Evolutionary conservation across 2,329 filamentous ascomycete species (phyloP).

Genomic region (Paecilomyces formosus): DNA sequence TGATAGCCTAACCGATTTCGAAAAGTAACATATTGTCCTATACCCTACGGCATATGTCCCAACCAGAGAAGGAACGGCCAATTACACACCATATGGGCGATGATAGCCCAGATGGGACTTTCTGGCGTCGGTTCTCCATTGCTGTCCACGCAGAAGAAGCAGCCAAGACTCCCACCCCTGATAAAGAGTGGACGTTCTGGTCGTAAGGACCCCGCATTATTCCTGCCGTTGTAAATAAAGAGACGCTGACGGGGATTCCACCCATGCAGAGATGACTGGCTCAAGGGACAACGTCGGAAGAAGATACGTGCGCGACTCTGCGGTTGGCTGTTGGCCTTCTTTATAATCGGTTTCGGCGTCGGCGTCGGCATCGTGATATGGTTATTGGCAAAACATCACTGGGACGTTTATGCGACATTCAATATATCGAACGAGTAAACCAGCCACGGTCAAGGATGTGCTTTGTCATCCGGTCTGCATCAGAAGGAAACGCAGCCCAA

Average conservation of each 20-base stretch:
- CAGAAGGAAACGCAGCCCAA: background rate
- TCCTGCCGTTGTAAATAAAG: slow-evolving; percentile 4
- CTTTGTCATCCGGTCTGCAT: background rate
- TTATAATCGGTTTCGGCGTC: slow-evolving; percentile 30
- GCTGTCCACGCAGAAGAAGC: slow-evolving; percentile 52
- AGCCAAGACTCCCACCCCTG: slow-evolving; percentile 15
- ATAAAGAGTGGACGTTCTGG: slow-evolving; percentile 10
- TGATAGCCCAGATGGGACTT: slow-evolving; percentile 46
- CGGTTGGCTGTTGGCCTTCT: slow-evolving; percentile 25
- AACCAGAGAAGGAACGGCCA: background rate
- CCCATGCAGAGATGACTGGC: slow-evolving; percentile 44
- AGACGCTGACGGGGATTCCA: background rate
- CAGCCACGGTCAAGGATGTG: background rate
- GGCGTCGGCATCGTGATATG: slow-evolving; percentile 40
- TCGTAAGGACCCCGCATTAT: slow-evolving; percentile 11
- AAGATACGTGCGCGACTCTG: slow-evolving; percentile 40
- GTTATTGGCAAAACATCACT: slow-evolving; percentile 31
- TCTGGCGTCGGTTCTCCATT: slow-evolving; percentile 54
- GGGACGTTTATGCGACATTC: slow-evolving; percentile 8
- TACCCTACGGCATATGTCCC: background rate
- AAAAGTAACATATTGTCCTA: background rate
- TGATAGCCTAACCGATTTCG: background rate
- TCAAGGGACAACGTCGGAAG: slow-evolving; percentile 44
- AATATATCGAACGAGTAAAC: background rate
- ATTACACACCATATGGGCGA: background rate